Percentiles rank a stretch among this genome's conserved stretches.
These are phyloP conservation scores for Sordariomycetes sp. DNA, from an alignment of 2,329 filamentous ascomycete species.

Conservation along the genomic window DNA sequence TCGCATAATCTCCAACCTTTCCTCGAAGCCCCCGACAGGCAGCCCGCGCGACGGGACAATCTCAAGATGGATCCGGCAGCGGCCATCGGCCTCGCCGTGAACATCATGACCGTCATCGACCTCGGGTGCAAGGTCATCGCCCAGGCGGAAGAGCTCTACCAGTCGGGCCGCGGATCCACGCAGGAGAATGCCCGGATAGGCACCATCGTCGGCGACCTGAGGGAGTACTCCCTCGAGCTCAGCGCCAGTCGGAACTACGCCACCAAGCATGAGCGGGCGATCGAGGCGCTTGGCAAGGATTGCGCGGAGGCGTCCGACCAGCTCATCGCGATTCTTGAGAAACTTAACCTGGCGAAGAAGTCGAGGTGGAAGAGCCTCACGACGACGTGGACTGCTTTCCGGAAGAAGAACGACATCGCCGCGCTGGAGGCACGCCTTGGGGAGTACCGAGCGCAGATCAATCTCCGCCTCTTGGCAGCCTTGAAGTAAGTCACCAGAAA, in stretches of 20 bases:
- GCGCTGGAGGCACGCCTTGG: not conserved
- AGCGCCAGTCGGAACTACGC: not conserved
- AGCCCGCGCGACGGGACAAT: no score
- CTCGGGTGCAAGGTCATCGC: not conserved
- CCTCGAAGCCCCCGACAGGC: no score
- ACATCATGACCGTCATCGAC: constrained; percentile 2
- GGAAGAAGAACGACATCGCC: not conserved
- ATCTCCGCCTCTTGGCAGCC: not conserved
- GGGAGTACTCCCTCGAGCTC: not conserved
- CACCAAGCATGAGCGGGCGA: not conserved
- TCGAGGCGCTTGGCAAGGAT: not conserved
- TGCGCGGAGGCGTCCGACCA: not conserved
- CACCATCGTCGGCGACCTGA: not conserved
- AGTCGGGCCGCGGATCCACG: not conserved
- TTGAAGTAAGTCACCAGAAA: not conserved
- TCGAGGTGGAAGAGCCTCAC: not conserved
- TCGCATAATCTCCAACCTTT: no score
- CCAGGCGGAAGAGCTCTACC: not conserved
- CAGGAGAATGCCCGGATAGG: not conserved
- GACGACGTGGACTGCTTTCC: not conserved
- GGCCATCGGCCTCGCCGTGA: not conserved
- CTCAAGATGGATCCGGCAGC: not conserved
- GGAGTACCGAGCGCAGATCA: not conserved
- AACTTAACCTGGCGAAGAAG: not conserved
- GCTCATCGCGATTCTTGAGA: not conserved